A percentile compares a stretch with the other conserved stretches of the same genome.
Conservation (phyloP, 2,329 filamentous ascomycete species). For the Byssochlamys sp. region DNA sequence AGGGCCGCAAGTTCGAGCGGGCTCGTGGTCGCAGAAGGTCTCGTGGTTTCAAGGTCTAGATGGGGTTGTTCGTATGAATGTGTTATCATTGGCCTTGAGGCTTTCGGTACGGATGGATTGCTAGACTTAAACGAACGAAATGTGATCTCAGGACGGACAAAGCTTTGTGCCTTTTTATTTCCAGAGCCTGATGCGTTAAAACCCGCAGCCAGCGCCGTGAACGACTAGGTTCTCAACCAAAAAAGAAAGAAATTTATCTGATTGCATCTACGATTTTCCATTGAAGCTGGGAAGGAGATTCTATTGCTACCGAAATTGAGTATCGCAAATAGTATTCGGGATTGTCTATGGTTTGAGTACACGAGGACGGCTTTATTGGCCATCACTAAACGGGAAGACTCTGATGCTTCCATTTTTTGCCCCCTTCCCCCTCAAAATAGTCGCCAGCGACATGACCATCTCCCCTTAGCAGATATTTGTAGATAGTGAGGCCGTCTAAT, state of each 20-base stretch:
- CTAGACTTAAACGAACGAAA: constrained; percentile 2
- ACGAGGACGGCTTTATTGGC: neutral
- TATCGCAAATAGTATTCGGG: neutral
- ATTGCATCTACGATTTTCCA: constrained; percentile 1
- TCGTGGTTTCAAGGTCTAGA: constrained; percentile 99
- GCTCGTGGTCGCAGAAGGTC: constrained; percentile 98
- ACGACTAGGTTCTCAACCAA: neutral
- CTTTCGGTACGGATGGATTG: constrained; percentile 1
- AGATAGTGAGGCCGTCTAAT: constrained; percentile 87
- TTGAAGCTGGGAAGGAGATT: neutral
- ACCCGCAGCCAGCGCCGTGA: neutral
- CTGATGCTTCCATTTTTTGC: constrained; percentile 49
- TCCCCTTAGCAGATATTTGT: constrained; percentile 87
- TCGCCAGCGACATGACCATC: constrained; percentile 69
- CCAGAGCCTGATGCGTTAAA: neutral
- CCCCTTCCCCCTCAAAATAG: constrained; percentile 50
- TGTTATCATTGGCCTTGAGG: constrained; percentile 1
- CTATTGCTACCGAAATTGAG: neutral
- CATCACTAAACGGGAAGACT: constrained; percentile 26
- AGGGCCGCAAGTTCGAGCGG: constrained; percentile 99
- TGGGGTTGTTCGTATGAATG: constrained; percentile 3
- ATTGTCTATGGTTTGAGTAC: neutral
- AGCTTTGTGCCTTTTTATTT: neutral
- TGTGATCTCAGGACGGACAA: neutral
- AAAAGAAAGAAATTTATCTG: neutral